These are phyloP conservation scores for Dendrobium huoshanense DNA, from an alignment of 106 monocot genomes.

Conservation along the genomic window DNA sequence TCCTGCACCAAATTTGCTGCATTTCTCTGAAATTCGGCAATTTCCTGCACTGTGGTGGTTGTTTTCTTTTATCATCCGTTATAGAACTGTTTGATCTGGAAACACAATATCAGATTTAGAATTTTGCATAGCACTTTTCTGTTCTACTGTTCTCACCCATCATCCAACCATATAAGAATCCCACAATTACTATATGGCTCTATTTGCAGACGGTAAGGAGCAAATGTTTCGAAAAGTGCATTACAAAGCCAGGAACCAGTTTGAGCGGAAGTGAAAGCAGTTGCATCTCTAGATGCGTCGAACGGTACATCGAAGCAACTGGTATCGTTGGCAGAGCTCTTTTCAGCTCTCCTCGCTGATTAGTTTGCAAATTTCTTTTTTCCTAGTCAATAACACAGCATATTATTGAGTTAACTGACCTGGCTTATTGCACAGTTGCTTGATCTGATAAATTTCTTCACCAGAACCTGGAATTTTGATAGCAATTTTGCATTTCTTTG, in stretches of 20 bases:
- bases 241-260: slow-evolving; percentile 90
- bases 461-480: background rate
- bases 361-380: background rate
- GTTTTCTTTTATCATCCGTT: no score
- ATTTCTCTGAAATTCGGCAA: no score
- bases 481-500: background rate
- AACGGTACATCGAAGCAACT: slow-evolving; percentile 92
- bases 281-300: slow-evolving; percentile 88
- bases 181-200: background rate
- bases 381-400: background rate
- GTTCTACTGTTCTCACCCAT: no score
- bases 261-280: slow-evolving; percentile 89
- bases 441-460: background rate
- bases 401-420: background rate
- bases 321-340: slow-evolving; percentile 78
- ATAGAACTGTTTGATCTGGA: no score
- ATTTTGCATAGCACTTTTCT: no score
- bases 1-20: no score
- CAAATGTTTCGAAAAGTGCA: slow-evolving; percentile 94
- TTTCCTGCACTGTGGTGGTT: no score
- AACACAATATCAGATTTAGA: no score
- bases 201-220: slow-evolving; percentile 63
- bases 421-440: background rate
- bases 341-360: slow-evolving; percentile 46
- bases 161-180: no score